Percentiles rank a stretch among this genome's conserved stretches.
Evolutionary conservation across 345 rosid genomes (phyloP).

Genomic region (Lepidium didymum): DNA sequence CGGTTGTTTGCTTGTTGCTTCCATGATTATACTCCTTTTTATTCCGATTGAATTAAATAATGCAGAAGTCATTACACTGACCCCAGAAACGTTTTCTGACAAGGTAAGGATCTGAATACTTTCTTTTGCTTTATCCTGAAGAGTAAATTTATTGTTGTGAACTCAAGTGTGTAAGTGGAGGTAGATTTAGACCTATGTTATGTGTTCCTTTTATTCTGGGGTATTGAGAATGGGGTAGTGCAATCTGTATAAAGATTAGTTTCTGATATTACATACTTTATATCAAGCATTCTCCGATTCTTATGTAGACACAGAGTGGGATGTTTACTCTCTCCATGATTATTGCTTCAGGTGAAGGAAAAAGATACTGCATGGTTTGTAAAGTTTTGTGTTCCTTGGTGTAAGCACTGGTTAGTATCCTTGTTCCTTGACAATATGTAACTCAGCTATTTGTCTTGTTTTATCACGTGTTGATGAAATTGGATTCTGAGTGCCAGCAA

Average conservation of each 20-base stretch:
- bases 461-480: conserved; percentile 7
- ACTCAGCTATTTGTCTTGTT: not conserved
- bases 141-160: not conserved
- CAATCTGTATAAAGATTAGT: not conserved
- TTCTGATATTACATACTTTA: not conserved
- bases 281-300: not conserved
- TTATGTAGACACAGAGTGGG: not conserved
- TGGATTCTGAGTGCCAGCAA: conserved; percentile 45
- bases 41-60: conserved; percentile 27
- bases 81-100: conserved; percentile 86
- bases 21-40: conserved; percentile 26
- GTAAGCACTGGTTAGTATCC: conserved; percentile 86
- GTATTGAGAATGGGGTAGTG: not conserved
- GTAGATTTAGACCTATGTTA: not conserved
- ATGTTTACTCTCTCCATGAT: conserved; percentile 1
- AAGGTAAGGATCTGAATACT: conserved; percentile 44
- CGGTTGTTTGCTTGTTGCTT: conserved; percentile 7
- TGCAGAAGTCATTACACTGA: conserved; percentile 83
- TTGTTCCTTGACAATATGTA: not conserved
- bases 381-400: conserved; percentile 97
- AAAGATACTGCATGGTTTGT: conserved; percentile 96
- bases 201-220: not conserved
- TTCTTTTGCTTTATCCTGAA: not conserved
- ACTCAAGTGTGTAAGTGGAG: not conserved
- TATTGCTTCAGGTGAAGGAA: conserved; percentile 67